Base-by-base conservation (phyloP, 108 stramenopile genomes). In the Seminavis robusta region DNA sequence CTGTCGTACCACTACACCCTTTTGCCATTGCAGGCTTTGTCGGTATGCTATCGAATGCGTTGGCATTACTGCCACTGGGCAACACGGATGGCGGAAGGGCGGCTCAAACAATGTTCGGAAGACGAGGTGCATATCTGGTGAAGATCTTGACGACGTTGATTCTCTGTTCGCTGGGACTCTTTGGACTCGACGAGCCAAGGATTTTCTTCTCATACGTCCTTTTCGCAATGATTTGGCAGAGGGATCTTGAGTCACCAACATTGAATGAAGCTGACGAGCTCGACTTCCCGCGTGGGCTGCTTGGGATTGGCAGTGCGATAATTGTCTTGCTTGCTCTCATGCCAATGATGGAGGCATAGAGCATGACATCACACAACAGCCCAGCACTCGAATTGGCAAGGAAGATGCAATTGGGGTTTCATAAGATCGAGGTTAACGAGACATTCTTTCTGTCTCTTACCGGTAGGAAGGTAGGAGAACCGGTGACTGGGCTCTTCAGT, bases 71-170 rank as follows among this genome's bases (percentile, higher is more conserved):
- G 21, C 83, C 83, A 15, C 67, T 85, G 11, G 83, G 83, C 39
- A 27, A 86, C 29, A 86, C 89, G 11, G 89, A 90, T 46, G 89
- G 89, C 17, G 89, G 89, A 26, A 47, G 89, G 36, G 82, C 85
- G 37, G 44, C 67, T 19, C 33, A 69, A 17, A 65, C 85, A 1
- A 77, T 90, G 54, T 86, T 90, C 63, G 89, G 89, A 21, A 49
- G 88, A 49, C 62, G 70, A 11, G 76, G 73, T 40, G 66, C 83
- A 1, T 71, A 79, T 37, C 59, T 87, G 5, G 47, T 79, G 4
- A 76, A 75, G 24, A 63, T 72, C 13, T 65, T 79, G 19, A 56
- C 71, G n/a, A 39, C 69, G 10, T 20, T 87, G 9, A 31, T 69
- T 10, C 36, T 90, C 32, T 51, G 53, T 29, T 19, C 70, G n/a